phyloP scores from a whole-genome alignment of 495 filamentous ascomycete species.

The Aspergillus haitiensis region DNA sequence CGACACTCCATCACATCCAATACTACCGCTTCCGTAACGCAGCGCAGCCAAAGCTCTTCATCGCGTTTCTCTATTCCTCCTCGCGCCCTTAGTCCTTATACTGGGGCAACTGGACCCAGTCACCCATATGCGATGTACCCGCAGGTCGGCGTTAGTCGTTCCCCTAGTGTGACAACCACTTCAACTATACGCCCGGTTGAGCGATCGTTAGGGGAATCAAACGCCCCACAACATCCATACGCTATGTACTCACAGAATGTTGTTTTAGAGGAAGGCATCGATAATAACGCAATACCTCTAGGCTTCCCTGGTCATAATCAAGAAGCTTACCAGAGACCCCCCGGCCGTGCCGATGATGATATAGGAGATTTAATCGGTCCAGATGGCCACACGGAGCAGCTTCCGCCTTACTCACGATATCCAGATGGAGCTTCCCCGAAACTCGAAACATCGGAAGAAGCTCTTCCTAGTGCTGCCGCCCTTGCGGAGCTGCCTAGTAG shows the following conservation, averaged over 20 bases:
- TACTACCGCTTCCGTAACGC: slow-evolving; percentile 35
- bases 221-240: slow-evolving; percentile 84
- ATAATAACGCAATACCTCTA: slow-evolving; percentile 58
- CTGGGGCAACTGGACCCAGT: slow-evolving; percentile 55
- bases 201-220: slow-evolving; percentile 59
- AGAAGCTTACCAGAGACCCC: slow-evolving; percentile 62
- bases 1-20: slow-evolving; percentile 38
- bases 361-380: slow-evolving; percentile 82
- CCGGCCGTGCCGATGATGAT: slow-evolving; percentile 81
- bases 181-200: slow-evolving; percentile 59
- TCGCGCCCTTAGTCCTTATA: slow-evolving; percentile 54
- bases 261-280: slow-evolving; percentile 50
- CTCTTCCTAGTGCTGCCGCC: slow-evolving; percentile 27
- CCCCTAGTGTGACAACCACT: slow-evolving; percentile 63
- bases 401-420: slow-evolving; percentile 86
- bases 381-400: slow-evolving; percentile 84
- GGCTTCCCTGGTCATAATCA: slow-evolving; percentile 69
- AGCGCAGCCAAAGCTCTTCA: slow-evolving; percentile 45
- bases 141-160: slow-evolving; percentile 56
- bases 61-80: slow-evolving; percentile 46
- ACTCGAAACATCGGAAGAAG: slow-evolving; percentile 29
- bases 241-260: slow-evolving; percentile 80
- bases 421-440: slow-evolving; percentile 57
- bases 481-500: slow-evolving; percentile 25
- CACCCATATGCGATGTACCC: slow-evolving; percentile 59